Base-by-base conservation (phyloP, 257 asterid species). In the Thymus quinquecostatus region DNA sequence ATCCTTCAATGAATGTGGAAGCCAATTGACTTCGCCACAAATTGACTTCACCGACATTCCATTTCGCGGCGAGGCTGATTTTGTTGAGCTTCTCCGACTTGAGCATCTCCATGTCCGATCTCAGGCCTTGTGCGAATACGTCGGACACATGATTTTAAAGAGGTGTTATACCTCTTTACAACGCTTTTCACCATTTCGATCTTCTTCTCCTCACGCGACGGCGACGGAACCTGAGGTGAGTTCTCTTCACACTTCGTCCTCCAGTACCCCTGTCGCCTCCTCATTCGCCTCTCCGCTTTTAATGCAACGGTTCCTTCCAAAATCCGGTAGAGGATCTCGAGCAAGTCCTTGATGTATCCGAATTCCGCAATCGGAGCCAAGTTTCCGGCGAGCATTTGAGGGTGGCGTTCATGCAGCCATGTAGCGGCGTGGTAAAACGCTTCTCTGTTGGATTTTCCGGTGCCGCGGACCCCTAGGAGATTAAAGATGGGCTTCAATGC, bases 261-360 rank as follows among this genome's bases (percentile, higher is more conserved):
- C 65, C 21, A 21, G 21, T 21, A 21, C 21, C 21, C 21, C 21
- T 21, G 21, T 21, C 50, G 0, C 45, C 2, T 3, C 29, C 75
- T 45, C 44, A 10, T 43, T 29, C 59, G 12, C 33, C 76, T 77
- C 30, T 72, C 79, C 41, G 34, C 6, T 44, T 72, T 29, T 10
- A 84, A 71, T 2, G 73, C 80, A 12, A 76, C 79, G 7, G 79
- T 10, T 0, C 89, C 87, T 68, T 83, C 87, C 0, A 87, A 75
- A 29, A 85, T 43, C 48, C 89, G 72, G 65, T 44, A 85, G 0
- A 85, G 80, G 21, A 87, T 75, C 80, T 85, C 91, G 2, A 77
- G 86, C 49, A 87, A 73, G 71, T 87, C 94, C 77, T 87, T 87
- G 2, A 66, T 76, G 64, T 85, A 87, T 5, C 89, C 89, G 2